A percentile compares a stretch with the other conserved stretches of the same genome.
Evolutionary conservation across 495 filamentous ascomycete genomes (phyloP).

Genomic region (Aspergillus baeticus): DNA sequence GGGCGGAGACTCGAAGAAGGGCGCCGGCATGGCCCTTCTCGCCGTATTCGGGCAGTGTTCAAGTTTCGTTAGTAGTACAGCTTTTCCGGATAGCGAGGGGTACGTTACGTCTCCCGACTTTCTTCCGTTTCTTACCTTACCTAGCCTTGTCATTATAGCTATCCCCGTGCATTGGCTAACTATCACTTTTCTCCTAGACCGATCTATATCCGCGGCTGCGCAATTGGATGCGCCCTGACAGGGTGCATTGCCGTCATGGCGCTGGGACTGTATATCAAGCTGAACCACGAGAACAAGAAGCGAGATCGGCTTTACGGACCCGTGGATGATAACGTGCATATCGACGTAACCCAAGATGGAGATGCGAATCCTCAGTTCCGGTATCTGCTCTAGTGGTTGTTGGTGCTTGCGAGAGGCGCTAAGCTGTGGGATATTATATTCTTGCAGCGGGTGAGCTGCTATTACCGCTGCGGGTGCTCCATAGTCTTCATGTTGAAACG

Average conservation of each 20-base stretch:
- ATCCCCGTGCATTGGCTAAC: no score
- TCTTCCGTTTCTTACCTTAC: no score
- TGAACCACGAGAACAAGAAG: conserved; percentile 28
- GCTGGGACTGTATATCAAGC: conserved; percentile 23
- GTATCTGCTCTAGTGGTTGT: conserved; percentile 20
- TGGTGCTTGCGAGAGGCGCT: no score
- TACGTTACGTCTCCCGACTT: no score
- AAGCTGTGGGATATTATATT: no score
- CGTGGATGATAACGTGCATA: conserved; percentile 21
- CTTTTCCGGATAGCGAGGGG: conserved; percentile 24
- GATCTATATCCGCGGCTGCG: conserved; percentile 27
- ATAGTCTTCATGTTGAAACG: no score
- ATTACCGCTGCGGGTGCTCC: no score
- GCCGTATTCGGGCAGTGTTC: conserved; percentile 33
- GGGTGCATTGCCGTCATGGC: conserved; percentile 29
- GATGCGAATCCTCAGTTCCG: conserved; percentile 26
- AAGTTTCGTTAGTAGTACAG: conserved; percentile 27
- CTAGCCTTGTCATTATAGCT: no score
- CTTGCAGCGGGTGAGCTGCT: no score
- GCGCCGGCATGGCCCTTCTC: conserved; percentile 30
- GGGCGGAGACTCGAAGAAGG: conserved; percentile 51
- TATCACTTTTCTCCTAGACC: no score
- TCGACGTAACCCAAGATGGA: conserved; percentile 30
- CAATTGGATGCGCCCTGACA: conserved; percentile 29
- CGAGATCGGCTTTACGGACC: conserved; percentile 26